Evolutionary conservation across 2,329 filamentous ascomycete genomes (phyloP), one percentile per base, ranked within the genome.

Genomic region (Colletotrichum noveboracense): DNA sequence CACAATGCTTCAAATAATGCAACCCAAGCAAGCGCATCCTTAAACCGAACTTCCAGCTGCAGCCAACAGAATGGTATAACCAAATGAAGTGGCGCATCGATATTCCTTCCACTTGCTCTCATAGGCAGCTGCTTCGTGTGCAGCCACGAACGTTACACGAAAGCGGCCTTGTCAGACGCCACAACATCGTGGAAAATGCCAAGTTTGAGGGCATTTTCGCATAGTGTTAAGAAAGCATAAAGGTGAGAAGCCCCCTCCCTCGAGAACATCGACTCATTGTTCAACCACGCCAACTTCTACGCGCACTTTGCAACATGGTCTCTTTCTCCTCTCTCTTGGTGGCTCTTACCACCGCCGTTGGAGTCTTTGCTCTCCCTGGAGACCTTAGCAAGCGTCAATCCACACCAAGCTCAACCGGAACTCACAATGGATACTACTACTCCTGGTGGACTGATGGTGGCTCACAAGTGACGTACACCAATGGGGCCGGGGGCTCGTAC

Each of bases 371-470:
- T 7, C 48, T 62, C 2, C 74, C 74, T 6, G 32, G 70, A n/a
- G 66, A 71, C n/a, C 6, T 76, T 21, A 43, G 64, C 43, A 71
- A 70, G 18, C 69, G 73, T 3, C 73, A 76, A 32, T 77, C 77
- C 13, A 85, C 84, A 2, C 83, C 88, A 62, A 88, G 79, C 78
- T 78, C 79, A 32, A 81, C 80, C 1, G 84, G 84, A 8, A 80
- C 62, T 7, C 80, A 81, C 78, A 84, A 86, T 66, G 88, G 88
- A 12, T 89, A 85, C 79, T 89, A 85, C 79, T 89, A 87, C 76
- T 88, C 85, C 6, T 89, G 85, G 82, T 89, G 87, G 87, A 87
- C 86, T 62, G 86, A 89, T 58, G 86, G 85, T 2, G 85, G 82
- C 60, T 86, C 83, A 24, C 79, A 78, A 18, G 87, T 88, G 12